Evolutionary conservation across 139 green algal genomes (phyloP).

Genomic region (Pseudopediastrum boryanum): DNA sequence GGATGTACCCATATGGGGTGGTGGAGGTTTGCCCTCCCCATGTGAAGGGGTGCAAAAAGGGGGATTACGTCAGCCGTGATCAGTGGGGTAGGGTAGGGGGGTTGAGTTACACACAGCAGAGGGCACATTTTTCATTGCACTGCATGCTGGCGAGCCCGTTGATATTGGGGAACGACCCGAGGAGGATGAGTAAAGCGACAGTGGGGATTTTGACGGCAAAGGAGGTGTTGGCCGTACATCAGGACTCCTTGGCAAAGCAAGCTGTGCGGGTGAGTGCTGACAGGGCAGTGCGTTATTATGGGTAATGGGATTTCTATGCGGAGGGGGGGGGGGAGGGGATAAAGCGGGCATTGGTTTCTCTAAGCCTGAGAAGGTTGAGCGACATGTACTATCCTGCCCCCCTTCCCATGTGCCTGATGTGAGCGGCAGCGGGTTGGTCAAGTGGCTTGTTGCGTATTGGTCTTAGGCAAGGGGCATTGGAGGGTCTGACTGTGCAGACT

Average conservation of each 20-base stretch:
- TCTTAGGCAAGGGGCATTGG: too few relatives aligned
- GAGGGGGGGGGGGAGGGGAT: too few relatives aligned
- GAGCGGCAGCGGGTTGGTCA: too few relatives aligned
- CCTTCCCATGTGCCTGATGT: too few relatives aligned
- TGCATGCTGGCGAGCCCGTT: slow-evolving; percentile 1
- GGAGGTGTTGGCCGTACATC: neutral
- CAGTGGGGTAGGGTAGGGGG: neutral
- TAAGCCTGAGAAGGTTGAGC: too few relatives aligned
- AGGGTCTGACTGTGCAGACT: too few relatives aligned
- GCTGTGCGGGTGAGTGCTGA: slow-evolving; percentile 3
- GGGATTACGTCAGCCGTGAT: slow-evolving; percentile 2
- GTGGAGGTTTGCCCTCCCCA: neutral
- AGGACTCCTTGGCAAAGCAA: neutral
- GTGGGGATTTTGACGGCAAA: neutral
- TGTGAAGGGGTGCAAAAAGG: neutral
- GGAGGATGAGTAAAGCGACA: neutral
- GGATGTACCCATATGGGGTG: slow-evolving; percentile 1
- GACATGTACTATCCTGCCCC: too few relatives aligned
- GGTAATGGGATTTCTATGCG: too few relatives aligned
- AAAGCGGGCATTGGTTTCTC: too few relatives aligned
- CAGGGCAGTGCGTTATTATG: too few relatives aligned
- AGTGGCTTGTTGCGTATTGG: too few relatives aligned
- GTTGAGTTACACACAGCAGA: slow-evolving; percentile 4
- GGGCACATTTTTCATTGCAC: neutral
- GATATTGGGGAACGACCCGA: neutral